Evolutionary conservation across 768 basidiomycete species (phyloP).

Genomic region (Leccinum broughii): DNA sequence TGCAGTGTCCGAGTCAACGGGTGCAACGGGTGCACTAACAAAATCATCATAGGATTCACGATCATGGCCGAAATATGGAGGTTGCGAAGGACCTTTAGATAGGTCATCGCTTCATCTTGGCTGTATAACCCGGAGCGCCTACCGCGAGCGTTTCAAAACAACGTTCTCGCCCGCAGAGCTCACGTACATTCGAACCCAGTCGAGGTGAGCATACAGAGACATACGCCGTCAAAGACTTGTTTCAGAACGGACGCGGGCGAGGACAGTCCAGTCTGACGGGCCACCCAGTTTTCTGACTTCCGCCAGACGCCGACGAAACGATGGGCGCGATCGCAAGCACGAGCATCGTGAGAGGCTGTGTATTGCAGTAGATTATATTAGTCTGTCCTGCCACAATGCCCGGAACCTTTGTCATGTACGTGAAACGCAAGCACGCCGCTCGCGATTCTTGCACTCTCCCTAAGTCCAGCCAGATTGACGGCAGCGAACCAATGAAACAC

Average conservation of each 20-base stretch:
- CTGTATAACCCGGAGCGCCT: conserved; percentile 66
- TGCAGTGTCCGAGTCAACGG: conserved; percentile 46
- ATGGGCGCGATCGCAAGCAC: conserved; percentile 50
- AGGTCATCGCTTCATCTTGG: conserved; percentile 57
- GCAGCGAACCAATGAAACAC: conserved; percentile 56
- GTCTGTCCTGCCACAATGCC: not conserved
- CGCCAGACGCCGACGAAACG: conserved; percentile 52
- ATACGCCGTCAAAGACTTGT: conserved; percentile 65
- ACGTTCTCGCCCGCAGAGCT: not conserved
- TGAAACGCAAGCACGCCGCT: conserved; percentile 60
- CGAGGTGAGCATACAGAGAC: conserved; percentile 69
- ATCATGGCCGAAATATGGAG: conserved; percentile 59
- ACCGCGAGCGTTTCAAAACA: conserved; percentile 1
- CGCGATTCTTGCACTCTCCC: conserved; percentile 63
- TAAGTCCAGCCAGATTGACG: conserved; percentile 57
- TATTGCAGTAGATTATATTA: not conserved
- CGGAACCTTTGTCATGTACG: conserved; percentile 38
- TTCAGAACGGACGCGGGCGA: conserved; percentile 36
- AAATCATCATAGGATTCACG: conserved; percentile 56
- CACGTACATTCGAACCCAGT: conserved; percentile 67
- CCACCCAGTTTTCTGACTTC: conserved; percentile 56
- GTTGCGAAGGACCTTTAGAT: conserved; percentile 63
- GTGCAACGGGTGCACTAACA: conserved; percentile 58
- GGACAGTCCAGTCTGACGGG: conserved; percentile 31
- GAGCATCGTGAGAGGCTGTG: conserved; percentile 44